These are phyloP conservation scores for Ciborinia camelliae DNA, from an alignment of 2,329 filamentous ascomycete species.

Conservation along the genomic window DNA sequence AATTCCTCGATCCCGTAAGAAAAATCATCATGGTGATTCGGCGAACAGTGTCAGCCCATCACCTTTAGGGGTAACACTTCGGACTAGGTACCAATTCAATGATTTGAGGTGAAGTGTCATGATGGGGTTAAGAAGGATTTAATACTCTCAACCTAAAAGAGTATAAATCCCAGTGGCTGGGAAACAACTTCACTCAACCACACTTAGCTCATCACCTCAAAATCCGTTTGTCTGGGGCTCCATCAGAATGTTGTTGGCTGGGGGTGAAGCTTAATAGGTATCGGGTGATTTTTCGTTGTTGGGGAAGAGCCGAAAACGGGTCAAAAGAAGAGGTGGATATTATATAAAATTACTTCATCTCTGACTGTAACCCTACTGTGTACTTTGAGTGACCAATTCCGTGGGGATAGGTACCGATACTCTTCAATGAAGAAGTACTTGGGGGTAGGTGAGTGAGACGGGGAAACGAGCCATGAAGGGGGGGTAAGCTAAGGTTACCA, in stretches of 20 bases:
- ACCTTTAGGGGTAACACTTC: background rate
- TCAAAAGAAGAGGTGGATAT: conserved; percentile 8
- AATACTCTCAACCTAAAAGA: background rate
- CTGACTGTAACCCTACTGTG: background rate
- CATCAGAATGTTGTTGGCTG: conserved; percentile 4
- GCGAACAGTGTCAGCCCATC: too few relatives aligned
- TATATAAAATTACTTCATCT: conserved; percentile 18
- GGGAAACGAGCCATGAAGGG: background rate
- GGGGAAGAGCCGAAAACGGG: background rate
- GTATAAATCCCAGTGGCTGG: conserved; percentile 4
- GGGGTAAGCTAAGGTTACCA: background rate
- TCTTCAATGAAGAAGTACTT: background rate
- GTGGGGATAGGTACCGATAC: background rate
- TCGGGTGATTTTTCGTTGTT: background rate
- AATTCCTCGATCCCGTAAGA: background rate
- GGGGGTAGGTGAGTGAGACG: background rate
- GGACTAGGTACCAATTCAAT: background rate
- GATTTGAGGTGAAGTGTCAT: too few relatives aligned
- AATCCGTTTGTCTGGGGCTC: conserved; percentile 13
- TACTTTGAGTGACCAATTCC: background rate
- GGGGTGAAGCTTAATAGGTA: conserved; percentile 2
- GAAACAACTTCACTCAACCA: background rate
- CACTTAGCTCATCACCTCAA: background rate
- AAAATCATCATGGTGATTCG: background rate
- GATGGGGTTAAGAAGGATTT: background rate